phyloP scores from a whole-genome alignment of 345 rosid species.

The Brassica carinata region DNA sequence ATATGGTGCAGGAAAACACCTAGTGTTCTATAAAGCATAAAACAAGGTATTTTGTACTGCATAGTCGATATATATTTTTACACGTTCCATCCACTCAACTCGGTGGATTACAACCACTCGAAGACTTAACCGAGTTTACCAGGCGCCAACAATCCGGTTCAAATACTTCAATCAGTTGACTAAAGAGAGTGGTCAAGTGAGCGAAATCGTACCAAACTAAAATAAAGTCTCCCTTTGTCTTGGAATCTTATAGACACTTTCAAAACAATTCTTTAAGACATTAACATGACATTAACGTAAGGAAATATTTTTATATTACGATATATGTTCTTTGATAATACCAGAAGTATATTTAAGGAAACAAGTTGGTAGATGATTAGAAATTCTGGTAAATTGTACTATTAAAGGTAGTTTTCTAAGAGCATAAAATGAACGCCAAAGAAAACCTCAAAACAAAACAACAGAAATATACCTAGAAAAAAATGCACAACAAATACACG shows the following conservation, averaged over 20 bases:
- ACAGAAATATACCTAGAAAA: background rate
- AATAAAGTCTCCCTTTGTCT: background rate
- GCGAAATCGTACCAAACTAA: background rate
- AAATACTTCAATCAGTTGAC: background rate
- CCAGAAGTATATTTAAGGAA: background rate
- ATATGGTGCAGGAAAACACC: too few relatives aligned
- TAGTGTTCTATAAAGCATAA: background rate
- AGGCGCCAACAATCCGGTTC: background rate
- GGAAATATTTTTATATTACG: background rate
- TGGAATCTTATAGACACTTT: background rate
- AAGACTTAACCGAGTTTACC: background rate
- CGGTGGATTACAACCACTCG: background rate
- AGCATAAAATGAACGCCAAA: slow-evolving; percentile 14
- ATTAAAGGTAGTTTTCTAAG: background rate
- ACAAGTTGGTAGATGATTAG: background rate
- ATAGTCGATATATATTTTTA: background rate
- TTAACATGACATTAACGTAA: background rate
- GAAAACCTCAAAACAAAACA: slow-evolving; percentile 6
- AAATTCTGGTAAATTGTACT: background rate
- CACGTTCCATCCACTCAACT: background rate
- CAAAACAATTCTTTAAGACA: background rate
- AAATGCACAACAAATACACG: background rate
- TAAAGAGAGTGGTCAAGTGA: slow-evolving; percentile 2
- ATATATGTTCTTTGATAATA: background rate
- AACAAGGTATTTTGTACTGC: background rate